These are phyloP conservation scores for Cyathus striatus DNA, from an alignment of 768 basidiomycete species.

Conservation along the genomic window DNA sequence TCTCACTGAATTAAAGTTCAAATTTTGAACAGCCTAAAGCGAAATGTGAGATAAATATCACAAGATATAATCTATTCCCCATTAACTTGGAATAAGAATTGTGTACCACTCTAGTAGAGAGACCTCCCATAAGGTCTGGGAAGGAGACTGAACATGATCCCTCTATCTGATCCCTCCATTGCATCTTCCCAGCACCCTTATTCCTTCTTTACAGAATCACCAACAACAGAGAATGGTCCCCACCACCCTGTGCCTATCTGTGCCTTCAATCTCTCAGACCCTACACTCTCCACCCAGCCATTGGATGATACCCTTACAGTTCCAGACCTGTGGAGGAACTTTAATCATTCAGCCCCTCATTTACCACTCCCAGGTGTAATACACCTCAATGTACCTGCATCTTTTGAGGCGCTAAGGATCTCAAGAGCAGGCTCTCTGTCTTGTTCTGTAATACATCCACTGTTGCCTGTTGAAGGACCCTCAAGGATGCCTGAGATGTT, in stretches of 20 bases:
- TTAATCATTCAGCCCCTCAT: background rate
- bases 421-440: background rate
- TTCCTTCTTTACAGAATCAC: conserved; percentile 9
- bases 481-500: background rate
- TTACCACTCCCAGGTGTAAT: background rate
- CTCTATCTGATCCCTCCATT: conserved; percentile 6
- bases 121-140: too few relatives aligned
- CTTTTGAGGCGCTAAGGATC: background rate
- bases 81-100: too few relatives aligned
- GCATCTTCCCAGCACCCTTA: conserved; percentile 14
- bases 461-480: background rate
- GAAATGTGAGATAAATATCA: too few relatives aligned
- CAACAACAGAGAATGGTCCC: too few relatives aligned
- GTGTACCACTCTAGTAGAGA: too few relatives aligned
- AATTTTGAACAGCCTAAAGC: too few relatives aligned
- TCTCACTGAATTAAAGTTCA: too few relatives aligned
- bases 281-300: conserved; percentile 6
- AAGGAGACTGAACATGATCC: too few relatives aligned
- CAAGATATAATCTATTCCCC: too few relatives aligned
- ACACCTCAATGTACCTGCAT: background rate
- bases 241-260: conserved; percentile 7
- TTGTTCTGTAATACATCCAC: too few relatives aligned
- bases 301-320: conserved; percentile 1
- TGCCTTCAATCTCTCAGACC: conserved; percentile 3
- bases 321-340: background rate